Base-by-base conservation (phyloP, 768 basidiomycete species). In the Phlebiopsis flavidoalba region DNA sequence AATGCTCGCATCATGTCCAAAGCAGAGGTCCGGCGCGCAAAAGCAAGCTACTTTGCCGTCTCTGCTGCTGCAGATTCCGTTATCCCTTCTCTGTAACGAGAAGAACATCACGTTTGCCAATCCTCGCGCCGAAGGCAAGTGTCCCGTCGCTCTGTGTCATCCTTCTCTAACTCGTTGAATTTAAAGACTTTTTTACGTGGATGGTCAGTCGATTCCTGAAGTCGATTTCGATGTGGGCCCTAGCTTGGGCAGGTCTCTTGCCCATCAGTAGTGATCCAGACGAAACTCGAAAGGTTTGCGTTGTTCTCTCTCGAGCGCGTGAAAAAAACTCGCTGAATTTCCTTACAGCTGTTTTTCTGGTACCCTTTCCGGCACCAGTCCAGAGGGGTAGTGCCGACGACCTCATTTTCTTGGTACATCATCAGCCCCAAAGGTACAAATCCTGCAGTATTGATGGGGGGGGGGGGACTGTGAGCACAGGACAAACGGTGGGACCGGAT, bases 341-440 rank as follows among this genome's bases (percentile, higher is more conserved):
- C 5, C 52, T 31, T 53, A 19, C 57, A 91, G 87, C 79, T 90
- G 17, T 91, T 87, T 76, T 91, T 91, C 74, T 91, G 89, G 89
- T 87, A 89, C 73, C n/a, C n/a, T n/a, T 91, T 89, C 76, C 89
- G n/a, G n/a, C 89, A 57, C 87, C 89, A 88, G 87, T 3, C 86
- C 87, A 0, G 74, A 83, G 64, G 89, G 88, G 19, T n/a, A 87
- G 84, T 63, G 67, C 81, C 4, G 87, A 91, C 65, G 88, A 91
- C 67, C 66, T 91, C 48, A 86, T 91, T 35, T 88, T 91, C 71
- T n/a, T 91, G 89, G 89, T 87, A 65, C 53, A 74, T 53, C 56
- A 51, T 12, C 26, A 31, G 3, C 50, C 14, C 22, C 19, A 12
- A 51, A 51, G 24, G 24, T n/a, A n/a, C n/a, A n/a, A n/a, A n/a